A percentile compares a stretch with the other conserved stretches of the same genome.
These are phyloP conservation scores for Saccharomycopsis sp. DNA, from an alignment of 805 yeast genomes.

Conservation along the genomic window DNA sequence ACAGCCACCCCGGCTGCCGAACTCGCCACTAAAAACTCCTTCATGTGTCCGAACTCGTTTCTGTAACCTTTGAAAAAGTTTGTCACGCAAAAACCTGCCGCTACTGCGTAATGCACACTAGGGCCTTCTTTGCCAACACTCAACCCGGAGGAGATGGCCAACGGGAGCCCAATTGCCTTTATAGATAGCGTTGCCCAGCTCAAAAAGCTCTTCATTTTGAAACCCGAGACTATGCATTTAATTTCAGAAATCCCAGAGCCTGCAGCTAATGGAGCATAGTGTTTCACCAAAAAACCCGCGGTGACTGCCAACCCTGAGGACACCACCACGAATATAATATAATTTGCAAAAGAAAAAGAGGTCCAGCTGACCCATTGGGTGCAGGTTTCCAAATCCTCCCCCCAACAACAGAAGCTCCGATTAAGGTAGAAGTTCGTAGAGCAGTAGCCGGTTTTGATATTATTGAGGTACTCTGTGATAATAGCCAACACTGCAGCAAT, in stretches of 20 bases:
- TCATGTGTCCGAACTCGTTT: constrained; percentile 22
- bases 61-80: constrained; percentile 27
- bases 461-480: constrained; percentile 79
- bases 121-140: constrained; percentile 98
- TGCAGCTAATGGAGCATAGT: constrained; percentile 81
- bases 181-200: constrained; percentile 62
- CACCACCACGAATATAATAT: constrained; percentile 46
- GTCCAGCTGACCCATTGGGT: constrained; percentile 67
- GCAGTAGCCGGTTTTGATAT: constrained; percentile 74
- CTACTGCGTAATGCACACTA: constrained; percentile 93
- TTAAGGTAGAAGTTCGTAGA: constrained; percentile 57
- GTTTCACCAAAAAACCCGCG: constrained; percentile 61
- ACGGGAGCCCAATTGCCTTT: constrained; percentile 74
- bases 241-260: constrained; percentile 98
- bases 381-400: constrained; percentile 43
- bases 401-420: constrained; percentile 77
- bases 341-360: constrained; percentile 35
- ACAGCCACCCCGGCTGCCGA: constrained; percentile 99
- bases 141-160: constrained; percentile 87
- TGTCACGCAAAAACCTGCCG: constrained; percentile 82
- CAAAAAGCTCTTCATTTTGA: constrained; percentile 67
- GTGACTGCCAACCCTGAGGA: constrained; percentile 53
- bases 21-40: constrained; percentile 75
- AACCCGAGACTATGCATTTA: constrained; percentile 89
- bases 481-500: constrained; percentile 79